Percentiles rank a stretch among this genome's conserved stretches.
These are phyloP conservation scores for Fulvia fulva DNA, from an alignment of 2,329 filamentous ascomycete species.

Conservation along the genomic window DNA sequence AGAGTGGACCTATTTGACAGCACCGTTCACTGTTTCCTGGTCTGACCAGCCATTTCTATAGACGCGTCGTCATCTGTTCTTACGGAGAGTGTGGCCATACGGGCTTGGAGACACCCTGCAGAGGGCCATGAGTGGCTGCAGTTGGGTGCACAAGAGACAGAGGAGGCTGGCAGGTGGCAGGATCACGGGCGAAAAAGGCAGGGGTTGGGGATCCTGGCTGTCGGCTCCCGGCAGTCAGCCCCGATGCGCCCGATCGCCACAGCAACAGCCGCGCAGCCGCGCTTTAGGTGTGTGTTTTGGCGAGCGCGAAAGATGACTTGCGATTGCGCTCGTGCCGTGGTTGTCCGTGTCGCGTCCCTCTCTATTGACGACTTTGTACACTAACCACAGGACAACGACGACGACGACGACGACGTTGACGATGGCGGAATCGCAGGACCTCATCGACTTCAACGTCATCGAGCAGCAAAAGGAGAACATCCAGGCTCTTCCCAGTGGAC, in stretches of 20 bases:
- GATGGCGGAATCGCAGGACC: constrained; percentile 41
- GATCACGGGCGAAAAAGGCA: neutral
- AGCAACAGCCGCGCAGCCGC: neutral
- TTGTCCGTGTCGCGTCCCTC: neutral
- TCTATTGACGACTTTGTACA: neutral
- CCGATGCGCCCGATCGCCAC: neutral
- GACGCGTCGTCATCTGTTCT: constrained; percentile 8
- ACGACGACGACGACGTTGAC: constrained; percentile 1
- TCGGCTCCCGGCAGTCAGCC: neutral
- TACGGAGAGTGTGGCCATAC: constrained; percentile 2
- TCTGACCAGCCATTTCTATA: constrained; percentile 6
- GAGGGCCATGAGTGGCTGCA: neutral
- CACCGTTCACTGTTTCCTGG: neutral
- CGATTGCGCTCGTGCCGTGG: neutral
- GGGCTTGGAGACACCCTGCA: neutral
- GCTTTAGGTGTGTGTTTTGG: neutral
- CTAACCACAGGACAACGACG: constrained; percentile 4
- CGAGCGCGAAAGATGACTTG: neutral
- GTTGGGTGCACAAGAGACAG: neutral
- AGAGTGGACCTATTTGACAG: constrained; percentile 6
- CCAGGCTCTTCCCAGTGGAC: constrained; percentile 79
- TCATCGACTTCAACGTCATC: constrained; percentile 78
- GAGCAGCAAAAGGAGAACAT: constrained; percentile 98
- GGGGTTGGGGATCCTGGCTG: neutral
- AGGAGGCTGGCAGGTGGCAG: neutral